These are phyloP conservation scores for Penicillium paxilli DNA, from an alignment of 495 filamentous ascomycete species.

Conservation along the genomic window DNA sequence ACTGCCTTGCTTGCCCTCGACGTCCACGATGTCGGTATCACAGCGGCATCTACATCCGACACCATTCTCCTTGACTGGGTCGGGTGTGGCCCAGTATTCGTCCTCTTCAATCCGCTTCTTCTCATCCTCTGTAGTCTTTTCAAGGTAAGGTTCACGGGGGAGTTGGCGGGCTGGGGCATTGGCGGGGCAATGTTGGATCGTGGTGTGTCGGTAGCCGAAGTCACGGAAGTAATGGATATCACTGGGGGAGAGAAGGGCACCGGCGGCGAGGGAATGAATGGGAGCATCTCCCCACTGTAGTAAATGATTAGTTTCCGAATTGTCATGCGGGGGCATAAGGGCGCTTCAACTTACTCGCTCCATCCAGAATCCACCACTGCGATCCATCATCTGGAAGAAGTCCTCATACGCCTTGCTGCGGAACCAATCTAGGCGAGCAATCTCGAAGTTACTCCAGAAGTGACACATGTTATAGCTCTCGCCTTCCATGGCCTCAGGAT, in stretches of 20 bases:
- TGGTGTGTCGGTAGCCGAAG: slow-evolving; percentile 97
- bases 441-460: slow-evolving; percentile 99
- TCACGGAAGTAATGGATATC: slow-evolving; percentile 99
- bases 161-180: slow-evolving; percentile 93
- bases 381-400: slow-evolving; percentile 99
- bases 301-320: slow-evolving; percentile 10
- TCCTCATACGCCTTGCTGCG: slow-evolving; percentile 95
- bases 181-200: slow-evolving; percentile 97
- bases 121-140: slow-evolving; percentile 80
- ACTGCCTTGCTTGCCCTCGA: slow-evolving; percentile 94
- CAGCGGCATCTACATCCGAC: slow-evolving; percentile 96
- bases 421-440: slow-evolving; percentile 92
- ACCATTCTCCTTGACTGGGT: slow-evolving; percentile 89
- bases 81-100: slow-evolving; percentile 90
- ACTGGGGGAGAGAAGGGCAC: slow-evolving; percentile 73
- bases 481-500: slow-evolving; percentile 93
- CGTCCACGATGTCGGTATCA: slow-evolving; percentile 97
- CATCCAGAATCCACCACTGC: slow-evolving; percentile 97
- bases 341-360: slow-evolving; percentile 72
- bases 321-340: slow-evolving; percentile 7
- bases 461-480: slow-evolving; percentile 99
- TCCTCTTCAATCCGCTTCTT: slow-evolving; percentile 91
- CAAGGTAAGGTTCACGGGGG: slow-evolving; percentile 76
- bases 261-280: slow-evolving; percentile 96
- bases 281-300: slow-evolving; percentile 95